These are phyloP conservation scores for Termitomyces sp. DNA, from an alignment of 768 basidiomycete genomes.

Conservation along the genomic window DNA sequence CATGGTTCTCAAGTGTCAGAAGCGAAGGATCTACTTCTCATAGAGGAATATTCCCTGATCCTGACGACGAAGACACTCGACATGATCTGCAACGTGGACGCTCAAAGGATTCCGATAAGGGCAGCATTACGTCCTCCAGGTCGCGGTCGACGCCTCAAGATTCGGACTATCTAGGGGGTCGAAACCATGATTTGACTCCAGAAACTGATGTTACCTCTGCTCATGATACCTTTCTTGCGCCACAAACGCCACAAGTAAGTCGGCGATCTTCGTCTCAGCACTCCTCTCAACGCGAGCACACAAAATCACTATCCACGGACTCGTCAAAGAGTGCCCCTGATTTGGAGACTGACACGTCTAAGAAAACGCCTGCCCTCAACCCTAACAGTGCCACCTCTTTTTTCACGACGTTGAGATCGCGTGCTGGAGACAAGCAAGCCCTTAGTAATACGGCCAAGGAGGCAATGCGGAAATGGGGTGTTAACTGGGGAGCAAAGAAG, in stretches of 20 bases:
- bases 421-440: constrained; percentile 78
- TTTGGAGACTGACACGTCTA: constrained; percentile 25
- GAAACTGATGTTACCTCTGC: constrained; percentile 11
- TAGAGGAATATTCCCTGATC: constrained; percentile 15
- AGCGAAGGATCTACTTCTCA: constrained; percentile 28
- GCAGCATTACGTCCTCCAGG: constrained; percentile 14
- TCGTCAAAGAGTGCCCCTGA: constrained; percentile 14
- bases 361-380: constrained; percentile 26
- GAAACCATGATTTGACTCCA: constrained; percentile 11
- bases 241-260: constrained; percentile 14
- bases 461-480: constrained; percentile 88
- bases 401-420: constrained; percentile 73
- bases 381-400: constrained; percentile 55
- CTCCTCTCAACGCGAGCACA: constrained; percentile 33
- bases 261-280: constrained; percentile 41
- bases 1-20: constrained; percentile 50
- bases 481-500: constrained; percentile 71
- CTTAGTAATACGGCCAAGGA: constrained; percentile 83
- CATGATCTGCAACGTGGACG: constrained; percentile 31
- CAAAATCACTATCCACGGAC: constrained; percentile 19
- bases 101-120: constrained; percentile 23
- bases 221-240: constrained; percentile 7
- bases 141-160: constrained; percentile 29
- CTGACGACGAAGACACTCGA: constrained; percentile 16
- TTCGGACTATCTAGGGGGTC: constrained; percentile 12